phyloP scores from a whole-genome alignment of 257 asterid species.

The Nicotiana undulata region DNA sequence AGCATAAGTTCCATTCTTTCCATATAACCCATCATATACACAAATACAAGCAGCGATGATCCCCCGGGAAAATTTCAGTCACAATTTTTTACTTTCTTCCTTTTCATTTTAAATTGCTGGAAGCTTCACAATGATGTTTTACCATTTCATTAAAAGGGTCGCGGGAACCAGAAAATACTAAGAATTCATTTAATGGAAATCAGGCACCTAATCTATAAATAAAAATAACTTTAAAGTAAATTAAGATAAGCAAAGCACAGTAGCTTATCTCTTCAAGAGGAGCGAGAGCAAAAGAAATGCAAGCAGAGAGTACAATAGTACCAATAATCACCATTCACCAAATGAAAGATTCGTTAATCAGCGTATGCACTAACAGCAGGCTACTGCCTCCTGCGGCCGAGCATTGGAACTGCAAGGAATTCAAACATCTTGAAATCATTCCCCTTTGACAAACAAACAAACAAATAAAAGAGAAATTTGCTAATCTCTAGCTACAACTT shows the following conservation, averaged over 20 bases:
- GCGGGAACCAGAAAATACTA: no score
- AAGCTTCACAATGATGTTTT: not conserved
- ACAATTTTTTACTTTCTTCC: not conserved
- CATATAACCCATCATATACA: not conserved
- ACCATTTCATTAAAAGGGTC: not conserved
- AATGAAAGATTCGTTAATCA: not conserved
- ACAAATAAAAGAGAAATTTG: not conserved
- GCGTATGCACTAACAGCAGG: not conserved
- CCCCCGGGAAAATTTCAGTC: not conserved
- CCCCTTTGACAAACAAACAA: not conserved
- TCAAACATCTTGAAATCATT: not conserved
- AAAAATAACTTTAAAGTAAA: not conserved
- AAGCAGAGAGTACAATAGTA: not conserved
- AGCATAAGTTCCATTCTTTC: not conserved
- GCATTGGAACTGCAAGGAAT: not conserved
- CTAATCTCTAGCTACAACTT: not conserved
- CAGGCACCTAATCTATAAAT: not conserved
- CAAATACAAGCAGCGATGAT: not conserved
- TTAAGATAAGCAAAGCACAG: not conserved
- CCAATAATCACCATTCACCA: not conserved
- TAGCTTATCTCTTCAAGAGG: not conserved
- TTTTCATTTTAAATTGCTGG: not conserved
- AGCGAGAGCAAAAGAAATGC: not conserved
- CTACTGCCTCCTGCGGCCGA: not conserved
- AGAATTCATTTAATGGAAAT: not conserved